Evolutionary conservation across 2,329 filamentous ascomycete species (phyloP).

Genomic region (Colletotrichum salicis): DNA sequence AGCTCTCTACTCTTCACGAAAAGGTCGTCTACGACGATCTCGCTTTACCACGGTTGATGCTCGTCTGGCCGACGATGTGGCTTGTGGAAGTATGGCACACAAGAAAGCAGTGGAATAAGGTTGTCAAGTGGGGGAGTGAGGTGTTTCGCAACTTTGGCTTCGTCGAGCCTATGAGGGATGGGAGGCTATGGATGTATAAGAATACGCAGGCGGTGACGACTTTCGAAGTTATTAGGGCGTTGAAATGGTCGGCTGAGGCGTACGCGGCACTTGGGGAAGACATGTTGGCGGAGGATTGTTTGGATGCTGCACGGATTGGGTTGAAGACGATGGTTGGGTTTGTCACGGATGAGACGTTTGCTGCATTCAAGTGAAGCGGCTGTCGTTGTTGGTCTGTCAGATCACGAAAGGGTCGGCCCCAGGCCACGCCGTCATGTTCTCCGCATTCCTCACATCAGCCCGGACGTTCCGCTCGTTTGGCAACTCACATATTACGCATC

Average conservation of each 20-base stretch:
- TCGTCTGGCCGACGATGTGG: slow-evolving; percentile 51
- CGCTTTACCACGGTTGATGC: slow-evolving; percentile 45
- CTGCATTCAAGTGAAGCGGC: slow-evolving; percentile 14
- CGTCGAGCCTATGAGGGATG: slow-evolving; percentile 38
- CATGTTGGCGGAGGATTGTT: slow-evolving; percentile 41
- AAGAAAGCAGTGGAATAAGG: slow-evolving; percentile 46
- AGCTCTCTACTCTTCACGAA: slow-evolving; percentile 48
- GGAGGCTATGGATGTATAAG: slow-evolving; percentile 40
- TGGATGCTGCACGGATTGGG: slow-evolving; percentile 44
- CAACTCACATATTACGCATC: background rate
- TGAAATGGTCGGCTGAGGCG: slow-evolving; percentile 44
- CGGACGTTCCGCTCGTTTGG: background rate
- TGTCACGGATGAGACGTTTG: slow-evolving; percentile 40
- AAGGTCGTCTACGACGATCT: slow-evolving; percentile 42
- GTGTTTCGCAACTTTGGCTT: slow-evolving; percentile 49
- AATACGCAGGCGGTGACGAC: slow-evolving; percentile 43
- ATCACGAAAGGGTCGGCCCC: no score
- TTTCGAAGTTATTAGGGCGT: slow-evolving; percentile 47
- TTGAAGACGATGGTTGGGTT: slow-evolving; percentile 47
- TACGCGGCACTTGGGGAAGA: slow-evolving; percentile 42
- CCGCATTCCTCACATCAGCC: no score
- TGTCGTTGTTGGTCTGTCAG: background rate
- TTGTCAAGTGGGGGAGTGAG: slow-evolving; percentile 42
- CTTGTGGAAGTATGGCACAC: slow-evolving; percentile 46
- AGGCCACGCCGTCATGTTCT: background rate